Percentiles rank a stretch among this genome's conserved stretches.
phyloP scores from a whole-genome alignment of 2,329 filamentous ascomycete species.

The Sporothrix brunneoviolacea region DNA sequence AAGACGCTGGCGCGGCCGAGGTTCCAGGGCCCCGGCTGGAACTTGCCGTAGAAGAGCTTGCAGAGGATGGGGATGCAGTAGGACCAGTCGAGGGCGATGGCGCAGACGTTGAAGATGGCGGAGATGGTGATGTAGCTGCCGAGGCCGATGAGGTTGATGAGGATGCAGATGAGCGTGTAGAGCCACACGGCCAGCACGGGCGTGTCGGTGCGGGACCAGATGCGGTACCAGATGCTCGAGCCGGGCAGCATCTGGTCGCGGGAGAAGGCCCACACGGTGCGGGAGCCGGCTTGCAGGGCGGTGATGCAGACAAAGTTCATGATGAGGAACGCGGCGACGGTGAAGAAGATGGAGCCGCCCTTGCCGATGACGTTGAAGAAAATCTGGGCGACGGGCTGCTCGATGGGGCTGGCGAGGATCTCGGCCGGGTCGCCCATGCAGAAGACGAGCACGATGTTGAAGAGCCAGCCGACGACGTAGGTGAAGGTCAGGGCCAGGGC shows the following conservation, averaged over 20 bases:
- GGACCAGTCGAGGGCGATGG: constrained; percentile 48
- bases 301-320: constrained; percentile 54
- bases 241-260: constrained; percentile 45
- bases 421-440: constrained; percentile 45
- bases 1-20: constrained; percentile 35
- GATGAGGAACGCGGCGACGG: constrained; percentile 49
- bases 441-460: constrained; percentile 52
- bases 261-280: constrained; percentile 49
- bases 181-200: constrained; percentile 51
- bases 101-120: constrained; percentile 48
- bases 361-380: constrained; percentile 53
- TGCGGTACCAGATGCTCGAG: constrained; percentile 41
- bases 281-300: constrained; percentile 46
- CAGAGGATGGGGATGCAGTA: constrained; percentile 51
- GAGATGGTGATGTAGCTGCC: constrained; percentile 47
- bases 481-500: constrained; percentile 49
- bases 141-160: constrained; percentile 53
- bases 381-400: constrained; percentile 49
- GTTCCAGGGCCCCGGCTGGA: constrained; percentile 46
- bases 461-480: constrained; percentile 48
- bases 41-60: constrained; percentile 42
- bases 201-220: constrained; percentile 42
- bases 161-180: constrained; percentile 45
- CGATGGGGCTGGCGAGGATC: constrained; percentile 39
- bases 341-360: constrained; percentile 45